Conservation (phyloP, 1,284 basidiomycete species). For the Leccinum pachyderme region DNA sequence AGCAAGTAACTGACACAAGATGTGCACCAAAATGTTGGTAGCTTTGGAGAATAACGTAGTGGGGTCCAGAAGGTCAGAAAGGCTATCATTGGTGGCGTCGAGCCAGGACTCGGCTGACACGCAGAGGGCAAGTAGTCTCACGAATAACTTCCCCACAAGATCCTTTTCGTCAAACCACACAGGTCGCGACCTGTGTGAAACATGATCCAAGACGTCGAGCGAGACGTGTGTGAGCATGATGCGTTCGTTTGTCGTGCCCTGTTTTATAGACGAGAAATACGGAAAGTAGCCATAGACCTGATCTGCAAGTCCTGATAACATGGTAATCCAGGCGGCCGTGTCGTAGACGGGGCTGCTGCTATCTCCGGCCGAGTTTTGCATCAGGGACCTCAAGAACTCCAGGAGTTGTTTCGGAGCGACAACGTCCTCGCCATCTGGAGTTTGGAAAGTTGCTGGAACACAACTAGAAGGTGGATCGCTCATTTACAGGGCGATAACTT, state of each 20-base stretch:
- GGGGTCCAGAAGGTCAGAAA: conserved; percentile 40
- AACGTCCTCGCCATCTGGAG: conserved; percentile 32
- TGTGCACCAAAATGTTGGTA: conserved; percentile 32
- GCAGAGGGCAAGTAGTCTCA: conserved; percentile 52
- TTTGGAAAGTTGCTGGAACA: conserved; percentile 42
- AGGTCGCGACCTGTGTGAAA: conserved; percentile 47
- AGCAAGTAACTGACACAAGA: conserved; percentile 43
- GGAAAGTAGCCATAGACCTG: conserved; percentile 51
- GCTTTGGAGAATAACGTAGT: conserved; percentile 39
- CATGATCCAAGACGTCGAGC: conserved; percentile 51
- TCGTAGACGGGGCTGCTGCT: conserved; percentile 28
- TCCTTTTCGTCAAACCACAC: conserved; percentile 46
- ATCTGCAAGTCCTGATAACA: conserved; percentile 51
- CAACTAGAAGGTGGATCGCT: conserved; percentile 25
- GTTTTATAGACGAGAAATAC: conserved; percentile 38
- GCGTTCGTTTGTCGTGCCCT: conserved; percentile 60
- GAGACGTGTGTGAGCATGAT: conserved; percentile 52
- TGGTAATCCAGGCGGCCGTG: conserved; percentile 38
- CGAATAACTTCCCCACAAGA: conserved; percentile 48
- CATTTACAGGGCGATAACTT: conserved; percentile 14
- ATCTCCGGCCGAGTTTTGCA: conserved; percentile 35
- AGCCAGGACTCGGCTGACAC: conserved; percentile 57
- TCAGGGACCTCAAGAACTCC: conserved; percentile 43
- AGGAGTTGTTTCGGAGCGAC: conserved; percentile 45
- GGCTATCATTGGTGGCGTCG: conserved; percentile 38